Base-by-base conservation (phyloP, 2,329 filamentous ascomycete species). In the Coniochaeta prunicola region DNA sequence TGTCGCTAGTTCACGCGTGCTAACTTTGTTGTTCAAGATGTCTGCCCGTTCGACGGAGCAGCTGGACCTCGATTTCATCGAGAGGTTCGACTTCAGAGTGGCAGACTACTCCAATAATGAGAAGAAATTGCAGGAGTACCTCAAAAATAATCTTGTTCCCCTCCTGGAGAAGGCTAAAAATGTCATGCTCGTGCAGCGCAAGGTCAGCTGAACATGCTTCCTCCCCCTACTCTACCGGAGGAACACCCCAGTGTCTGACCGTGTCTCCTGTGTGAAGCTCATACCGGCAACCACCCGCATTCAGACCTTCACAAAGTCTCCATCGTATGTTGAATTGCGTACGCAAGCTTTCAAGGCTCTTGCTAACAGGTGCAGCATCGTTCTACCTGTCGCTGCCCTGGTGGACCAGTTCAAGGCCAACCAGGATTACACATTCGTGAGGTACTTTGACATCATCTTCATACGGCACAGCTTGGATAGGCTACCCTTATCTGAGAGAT, bases 401-500 rank as follows among this genome's bases (percentile, higher is more conserved):
- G 73, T 97, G 58, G 88, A 92, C 65, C 94, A 97, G 71, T 97
- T 96, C 79, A 96, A 96, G 72, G 84, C 90, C 24, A 85, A 84
- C 38, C 53, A 30, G 28, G 53, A 55, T 24, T 33, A 36, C 26
- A 79, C 85, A 40, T 79, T 97, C 38, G 85, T 99, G 63, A 88
- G 91, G 63, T 90, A 96, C 69, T 89, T 97, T 65, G 92, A 97
- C 73, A 77, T 97, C 42, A 80, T 89, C 19, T 96, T 96, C 69
- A 89, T 97, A 38, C 90, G 96, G 68, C 91, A 96, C 69, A 94
- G 93, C 45, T 67, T 84, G 30, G 71, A 76, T 45, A 77, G 81
- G 3, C 70, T 83, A 24, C 71, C 77, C 33, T 71, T 76, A 13
- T 68, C 79, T 57, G 88, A 93, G 45, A 84, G 91, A 64, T 81